Base-by-base conservation (phyloP, 805 yeast genomes). In the Wickerhamiella slavikovae region DNA sequence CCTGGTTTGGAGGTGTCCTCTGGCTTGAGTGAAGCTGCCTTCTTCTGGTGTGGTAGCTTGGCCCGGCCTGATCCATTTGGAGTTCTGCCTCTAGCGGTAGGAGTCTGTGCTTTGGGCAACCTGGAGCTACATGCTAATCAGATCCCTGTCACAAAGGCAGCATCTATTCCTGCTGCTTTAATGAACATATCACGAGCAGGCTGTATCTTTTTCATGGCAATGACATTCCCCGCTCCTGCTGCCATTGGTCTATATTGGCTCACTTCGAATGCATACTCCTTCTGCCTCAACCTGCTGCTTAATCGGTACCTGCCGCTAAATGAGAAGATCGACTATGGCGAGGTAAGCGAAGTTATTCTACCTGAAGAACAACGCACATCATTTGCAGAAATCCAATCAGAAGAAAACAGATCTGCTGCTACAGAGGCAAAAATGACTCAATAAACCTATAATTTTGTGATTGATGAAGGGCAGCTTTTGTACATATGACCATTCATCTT, bases 161-260 rank as follows among this genome's bases (percentile, higher is more conserved):
- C 46, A 21, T 37, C 40, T 9, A 35, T 50, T 13, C 43, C 53
- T 3, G 40, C 36, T 1, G 37, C 43, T n/a, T 24, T 83, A 21
- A 61, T 77, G 31, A 79, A 70, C 36, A 44, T 77, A 2, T 67
- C 91, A 2, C 59, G 94, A 42, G 58, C 78, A 38, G 69, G 85
- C 15, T 68, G 77, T 30, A 68, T 82, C 1, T 68, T 78, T 38
- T 58, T 85, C 51, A 79, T 80, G 74, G 82, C 80, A 4, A 58
- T 82, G 13, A 62, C 93, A 0, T 66, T 82, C 24, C 89, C 82
- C 42, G 91, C 93, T 0, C 93, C 96, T 0, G 57, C 72, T 17
- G 79, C 91, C 1, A 54, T 83, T 21, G 67, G 74, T 0, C 47
- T 80, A n/a, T 85, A 83, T 52, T 85, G 96, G 98, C 62, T 79